These are phyloP conservation scores for Kwoniella mangroviensis DNA, from an alignment of 768 basidiomycete species.

Conservation along the genomic window DNA sequence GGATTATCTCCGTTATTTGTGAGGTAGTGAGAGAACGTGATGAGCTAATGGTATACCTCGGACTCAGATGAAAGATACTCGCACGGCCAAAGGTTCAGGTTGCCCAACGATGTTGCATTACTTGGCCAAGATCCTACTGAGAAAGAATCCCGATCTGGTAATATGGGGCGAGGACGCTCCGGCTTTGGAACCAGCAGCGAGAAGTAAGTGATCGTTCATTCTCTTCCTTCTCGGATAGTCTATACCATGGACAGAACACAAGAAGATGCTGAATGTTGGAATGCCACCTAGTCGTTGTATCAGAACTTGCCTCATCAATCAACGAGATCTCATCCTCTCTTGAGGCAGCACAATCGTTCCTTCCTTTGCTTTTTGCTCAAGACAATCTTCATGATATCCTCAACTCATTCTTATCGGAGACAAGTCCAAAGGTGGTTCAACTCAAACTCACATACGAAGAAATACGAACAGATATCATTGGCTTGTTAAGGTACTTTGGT, in stretches of 20 bases:
- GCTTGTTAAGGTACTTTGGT: conserved; percentile 74
- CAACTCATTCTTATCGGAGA: conserved; percentile 64
- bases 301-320: conserved; percentile 64
- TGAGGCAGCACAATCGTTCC: conserved; percentile 64
- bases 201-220: conserved; percentile 62
- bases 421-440: conserved; percentile 66
- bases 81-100: conserved; percentile 69
- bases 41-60: too few relatives aligned
- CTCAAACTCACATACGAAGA: conserved; percentile 67
- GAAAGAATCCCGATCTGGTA: conserved; percentile 69
- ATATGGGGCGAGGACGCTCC: conserved; percentile 80
- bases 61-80: conserved; percentile 77
- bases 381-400: conserved; percentile 38
- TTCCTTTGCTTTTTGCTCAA: not conserved
- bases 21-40: too few relatives aligned
- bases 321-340: conserved; percentile 63
- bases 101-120: conserved; percentile 93
- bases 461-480: conserved; percentile 68
- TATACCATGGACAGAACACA: too few relatives aligned
- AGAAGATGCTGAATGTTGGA: not conserved
- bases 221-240: too few relatives aligned
- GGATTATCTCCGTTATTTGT: not conserved
- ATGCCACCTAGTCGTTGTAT: conserved; percentile 69
- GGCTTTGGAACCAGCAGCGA: conserved; percentile 78
- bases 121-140: conserved; percentile 73